These are phyloP conservation scores for Gastrolobium bilobum DNA, from an alignment of 306 rosid genomes.

Conservation along the genomic window DNA sequence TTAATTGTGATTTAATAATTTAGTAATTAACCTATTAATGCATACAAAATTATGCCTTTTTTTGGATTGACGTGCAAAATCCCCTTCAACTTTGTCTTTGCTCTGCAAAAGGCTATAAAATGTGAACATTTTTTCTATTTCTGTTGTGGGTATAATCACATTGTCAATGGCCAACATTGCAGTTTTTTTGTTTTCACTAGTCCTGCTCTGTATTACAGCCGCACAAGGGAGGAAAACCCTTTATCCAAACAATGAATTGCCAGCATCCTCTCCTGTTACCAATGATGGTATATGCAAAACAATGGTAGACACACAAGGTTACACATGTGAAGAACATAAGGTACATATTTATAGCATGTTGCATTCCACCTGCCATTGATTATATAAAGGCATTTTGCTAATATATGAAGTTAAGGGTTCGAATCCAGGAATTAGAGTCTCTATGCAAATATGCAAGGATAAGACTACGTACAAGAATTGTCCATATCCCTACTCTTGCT, in stretches of 20 bases:
- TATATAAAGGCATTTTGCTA: neutral
- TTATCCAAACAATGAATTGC: conserved; percentile 5
- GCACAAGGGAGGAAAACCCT: conserved; percentile 48
- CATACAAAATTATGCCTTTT: neutral
- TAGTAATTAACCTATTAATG: neutral
- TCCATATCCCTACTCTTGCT: no score
- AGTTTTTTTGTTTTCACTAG: conserved; percentile 25
- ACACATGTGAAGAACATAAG: conserved; percentile 72
- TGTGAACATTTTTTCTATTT: neutral
- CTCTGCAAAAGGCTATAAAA: conserved; percentile 5
- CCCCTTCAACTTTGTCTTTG: neutral
- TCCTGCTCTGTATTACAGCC: conserved; percentile 35
- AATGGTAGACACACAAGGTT: conserved; percentile 68
- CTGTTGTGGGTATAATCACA: neutral
- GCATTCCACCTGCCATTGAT: neutral
- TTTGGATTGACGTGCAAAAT: neutral
- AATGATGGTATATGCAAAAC: conserved; percentile 66
- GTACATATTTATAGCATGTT: conserved; percentile 35
- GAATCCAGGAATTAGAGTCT: no score
- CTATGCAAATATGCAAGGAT: no score
- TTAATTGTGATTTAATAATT: neutral
- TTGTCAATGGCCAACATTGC: conserved; percentile 37
- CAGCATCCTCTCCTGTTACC: conserved; percentile 12
- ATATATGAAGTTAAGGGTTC: neutral
- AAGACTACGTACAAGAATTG: no score